Evolutionary conservation across 306 rosid genomes (phyloP).

Genomic region (Canavalia ensiformis): DNA sequence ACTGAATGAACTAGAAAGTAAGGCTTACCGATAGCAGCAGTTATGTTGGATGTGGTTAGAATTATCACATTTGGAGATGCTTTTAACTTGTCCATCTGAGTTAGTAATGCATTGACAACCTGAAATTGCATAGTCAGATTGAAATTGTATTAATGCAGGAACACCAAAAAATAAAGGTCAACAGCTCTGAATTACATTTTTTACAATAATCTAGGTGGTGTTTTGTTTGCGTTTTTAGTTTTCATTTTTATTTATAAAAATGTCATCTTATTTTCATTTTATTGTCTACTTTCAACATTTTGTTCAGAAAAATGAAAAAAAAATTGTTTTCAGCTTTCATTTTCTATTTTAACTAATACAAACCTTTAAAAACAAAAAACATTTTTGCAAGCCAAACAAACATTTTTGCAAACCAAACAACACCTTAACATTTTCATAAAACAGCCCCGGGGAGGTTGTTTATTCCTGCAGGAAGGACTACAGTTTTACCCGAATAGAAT

Average conservation of each 20-base stretch:
- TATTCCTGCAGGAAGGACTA: slow-evolving; percentile 32
- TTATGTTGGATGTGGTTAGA: slow-evolving; percentile 94
- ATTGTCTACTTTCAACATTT: too few relatives aligned
- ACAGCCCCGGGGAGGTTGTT: background rate
- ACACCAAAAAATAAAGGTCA: slow-evolving; percentile 11
- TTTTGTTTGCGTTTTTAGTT: too few relatives aligned
- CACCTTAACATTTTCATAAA: background rate
- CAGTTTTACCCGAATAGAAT: slow-evolving; percentile 87
- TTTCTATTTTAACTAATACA: too few relatives aligned
- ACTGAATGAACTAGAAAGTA: slow-evolving; percentile 31
- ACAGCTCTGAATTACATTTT: slow-evolving; percentile 12
- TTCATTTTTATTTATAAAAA: too few relatives aligned
- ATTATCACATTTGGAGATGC: slow-evolving; percentile 88
- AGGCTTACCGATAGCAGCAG: slow-evolving; percentile 91
- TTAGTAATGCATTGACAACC: slow-evolving; percentile 96
- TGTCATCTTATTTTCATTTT: too few relatives aligned
- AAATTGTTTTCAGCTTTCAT: too few relatives aligned
- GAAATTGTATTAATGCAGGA: slow-evolving; percentile 29
- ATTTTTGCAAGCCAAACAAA: too few relatives aligned
- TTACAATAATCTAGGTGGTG: background rate
- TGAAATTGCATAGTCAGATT: slow-evolving; percentile 59
- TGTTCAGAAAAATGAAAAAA: too few relatives aligned
- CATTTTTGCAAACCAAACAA: too few relatives aligned
- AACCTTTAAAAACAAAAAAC: too few relatives aligned
- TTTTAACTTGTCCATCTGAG: slow-evolving; percentile 95